These are phyloP conservation scores for Boletus vermiculosoides DNA, from an alignment of 768 basidiomycete species.

Conservation along the genomic window DNA sequence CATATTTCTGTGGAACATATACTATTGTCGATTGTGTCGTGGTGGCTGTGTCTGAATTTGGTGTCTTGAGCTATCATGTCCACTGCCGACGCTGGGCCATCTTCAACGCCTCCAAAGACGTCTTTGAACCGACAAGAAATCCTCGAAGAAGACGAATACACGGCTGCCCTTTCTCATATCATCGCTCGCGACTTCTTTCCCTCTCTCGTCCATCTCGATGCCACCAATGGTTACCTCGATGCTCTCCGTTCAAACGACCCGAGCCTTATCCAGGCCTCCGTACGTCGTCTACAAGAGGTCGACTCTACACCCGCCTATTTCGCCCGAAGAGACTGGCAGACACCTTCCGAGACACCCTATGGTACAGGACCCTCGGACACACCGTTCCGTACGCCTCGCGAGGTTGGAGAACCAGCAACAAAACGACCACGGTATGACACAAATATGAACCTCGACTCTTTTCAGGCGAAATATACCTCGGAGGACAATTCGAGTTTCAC, in stretches of 20 bases:
- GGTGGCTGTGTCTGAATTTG: conserved; percentile 13
- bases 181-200: conserved; percentile 99
- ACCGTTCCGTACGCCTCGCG: conserved; percentile 50
- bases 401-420: conserved; percentile 40
- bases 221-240: conserved; percentile 82
- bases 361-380: conserved; percentile 61
- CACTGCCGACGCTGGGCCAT: conserved; percentile 27
- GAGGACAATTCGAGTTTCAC: conserved; percentile 98
- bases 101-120: conserved; percentile 36
- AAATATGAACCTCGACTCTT: conserved; percentile 71
- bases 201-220: conserved; percentile 83
- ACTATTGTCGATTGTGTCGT: no score
- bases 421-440: conserved; percentile 64
- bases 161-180: conserved; percentile 82
- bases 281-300: conserved; percentile 68
- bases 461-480: conserved; percentile 91
- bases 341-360: conserved; percentile 68
- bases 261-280: conserved; percentile 70
- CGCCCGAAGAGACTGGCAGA: conserved; percentile 36
- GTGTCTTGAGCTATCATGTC: conserved; percentile 28
- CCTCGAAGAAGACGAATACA: conserved; percentile 94
- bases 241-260: conserved; percentile 77
- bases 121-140: conserved; percentile 73
- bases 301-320: conserved; percentile 46
- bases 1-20: conserved; percentile 5